Evolutionary conservation across 2,329 filamentous ascomycete species (phyloP), one percentile per base, ranked within the genome.

Genomic region (Penicillium brevicompactum): DNA sequence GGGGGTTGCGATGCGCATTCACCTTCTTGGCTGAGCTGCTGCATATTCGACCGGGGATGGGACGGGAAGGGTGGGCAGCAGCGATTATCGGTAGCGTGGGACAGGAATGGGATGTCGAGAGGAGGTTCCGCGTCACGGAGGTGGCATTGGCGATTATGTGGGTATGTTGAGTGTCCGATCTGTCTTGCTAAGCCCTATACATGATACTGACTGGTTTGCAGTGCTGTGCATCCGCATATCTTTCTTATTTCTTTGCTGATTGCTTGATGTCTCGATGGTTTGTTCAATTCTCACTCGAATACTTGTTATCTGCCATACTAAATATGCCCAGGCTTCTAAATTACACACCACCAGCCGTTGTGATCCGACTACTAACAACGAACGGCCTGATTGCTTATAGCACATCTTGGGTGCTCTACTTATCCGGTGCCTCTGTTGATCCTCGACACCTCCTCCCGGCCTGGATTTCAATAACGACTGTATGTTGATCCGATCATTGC

Each of bases 201-300:
- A n/a, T 14, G 3, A 46, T 51, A 46, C 52, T 55, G 22, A 55
- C 18, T n/a, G n/a, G n/a, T 49, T 21, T 6, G n/a, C 27, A 60
- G 89, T 91, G 88, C 76, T 86, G 84, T 67, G 87, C 88, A 55
- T 90, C 88, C 18, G 89, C 87, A 51, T 91, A 91, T 72, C 82
- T 92, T 57, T 89, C 88, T 48, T 92, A 91, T 74, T 90, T 91
- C 77, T 92, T 92, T 70, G 90, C 88, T 54, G 89, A 92, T 75
- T 91, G 89, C 73, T 83, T 92, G 66, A 92, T 92, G 89, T 91
- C 88, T 58, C 81, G 90, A 75, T 92, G 89, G 88, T 90, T 69
- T 43, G 80, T 74, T 42, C 16, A 31, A 38, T 11, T 40, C 31
- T 43, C n/a, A 40, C 31, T 43, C n/a, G 13, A 31, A 51, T n/a